Base-by-base conservation (phyloP, 2,329 filamentous ascomycete species). In the Septoria linicola region DNA sequence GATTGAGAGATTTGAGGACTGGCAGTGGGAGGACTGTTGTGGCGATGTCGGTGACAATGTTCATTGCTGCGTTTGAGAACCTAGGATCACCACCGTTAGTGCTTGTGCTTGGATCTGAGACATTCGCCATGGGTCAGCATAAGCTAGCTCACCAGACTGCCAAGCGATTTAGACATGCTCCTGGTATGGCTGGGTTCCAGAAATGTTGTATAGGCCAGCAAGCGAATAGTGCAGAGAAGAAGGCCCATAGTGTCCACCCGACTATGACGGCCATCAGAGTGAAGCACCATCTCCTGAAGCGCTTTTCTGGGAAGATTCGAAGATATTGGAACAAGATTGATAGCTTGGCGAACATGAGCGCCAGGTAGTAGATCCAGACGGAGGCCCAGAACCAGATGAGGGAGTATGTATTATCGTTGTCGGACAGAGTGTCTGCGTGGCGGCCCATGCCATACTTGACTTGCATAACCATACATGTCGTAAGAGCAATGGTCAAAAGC, bases 311-410 rank as follows among this genome's bases (percentile, higher is more conserved):
- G 35, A 70, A 70, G 42, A 70, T 64, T 30, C 66, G 64, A 4
- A 64, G 49, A 45, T 69, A 70, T 46, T 69, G 67, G 25, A 67
- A 45, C 11, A 70, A 48, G 30, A 70, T 68, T 1, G 66, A 67
- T 41, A 66, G 57, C 53, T 70, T 70, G 17, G 63, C 62, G 27
- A 62, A 55, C 51, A 58, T 60, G 2, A 65, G 54, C 3, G 53
- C 61, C 2, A 61, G 52, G 20, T 64, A 59, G 56, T 65, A 65
- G 3, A 63, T 40, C 50, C 59, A 56, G 23, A 64, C 54, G 0
- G 55, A 60, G 10, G 55, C 50, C 56, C 58, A 62, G 44, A 63
- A 64, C 32, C 54, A 59, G 40, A 61, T 60, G n/a, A 64, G 36
- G 2, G 57, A 57, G 17, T 49, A 46, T 20, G 51, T 35, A 16